A percentile compares a stretch with the other conserved stretches of the same genome.
Evolutionary conservation across 2,329 filamentous ascomycete species (phyloP).

Genomic region (Sporothrix variecibatus): DNA sequence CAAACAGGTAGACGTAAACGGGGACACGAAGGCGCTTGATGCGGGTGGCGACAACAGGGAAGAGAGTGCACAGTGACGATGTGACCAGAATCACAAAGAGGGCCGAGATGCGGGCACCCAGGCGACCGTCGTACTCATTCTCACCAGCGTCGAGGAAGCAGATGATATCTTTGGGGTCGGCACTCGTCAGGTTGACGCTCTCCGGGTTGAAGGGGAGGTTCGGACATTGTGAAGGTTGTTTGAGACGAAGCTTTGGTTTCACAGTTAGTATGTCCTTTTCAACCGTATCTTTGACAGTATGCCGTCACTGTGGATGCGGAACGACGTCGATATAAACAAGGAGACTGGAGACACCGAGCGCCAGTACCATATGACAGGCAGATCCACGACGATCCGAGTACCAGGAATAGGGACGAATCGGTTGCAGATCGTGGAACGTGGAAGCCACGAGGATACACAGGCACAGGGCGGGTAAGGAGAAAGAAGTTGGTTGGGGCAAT

Average conservation of each 20-base stretch:
- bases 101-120: conserved; percentile 69
- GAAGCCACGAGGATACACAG: background rate
- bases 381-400: background rate
- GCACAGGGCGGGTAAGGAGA: background rate
- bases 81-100: conserved; percentile 74
- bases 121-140: conserved; percentile 58
- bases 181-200: conserved; percentile 47
- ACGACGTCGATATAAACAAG: background rate
- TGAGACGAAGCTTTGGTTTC: background rate
- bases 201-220: conserved; percentile 41
- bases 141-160: conserved; percentile 50
- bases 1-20: conserved; percentile 71
- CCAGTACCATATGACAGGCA: background rate
- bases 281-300: background rate
- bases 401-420: background rate
- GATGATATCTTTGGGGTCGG: conserved; percentile 47
- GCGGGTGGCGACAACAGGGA: conserved; percentile 66
- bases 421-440: background rate
- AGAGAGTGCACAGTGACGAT: conserved; percentile 61
- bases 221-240: conserved; percentile 23
- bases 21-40: conserved; percentile 59
- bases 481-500: background rate
- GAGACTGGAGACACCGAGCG: background rate
- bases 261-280: background rate
- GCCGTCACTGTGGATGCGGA: background rate